Evolutionary conservation across 768 basidiomycete species (phyloP).

Genomic region (Termitomyces sp.): DNA sequence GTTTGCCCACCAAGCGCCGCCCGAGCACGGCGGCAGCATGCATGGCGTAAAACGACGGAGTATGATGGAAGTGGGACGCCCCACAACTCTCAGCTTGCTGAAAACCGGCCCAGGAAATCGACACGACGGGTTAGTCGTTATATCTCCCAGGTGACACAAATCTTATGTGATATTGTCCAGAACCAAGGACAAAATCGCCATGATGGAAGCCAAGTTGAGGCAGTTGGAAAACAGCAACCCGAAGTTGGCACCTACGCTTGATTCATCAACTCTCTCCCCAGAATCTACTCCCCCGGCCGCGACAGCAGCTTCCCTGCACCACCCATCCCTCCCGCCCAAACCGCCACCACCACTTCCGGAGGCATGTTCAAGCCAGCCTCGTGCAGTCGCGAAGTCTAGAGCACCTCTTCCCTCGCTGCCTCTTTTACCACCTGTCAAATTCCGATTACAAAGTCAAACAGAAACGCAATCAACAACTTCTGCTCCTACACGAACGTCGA

Average conservation of each 20-base stretch:
- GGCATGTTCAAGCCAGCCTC: slow-evolving; percentile 8
- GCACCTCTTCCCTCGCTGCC: slow-evolving; percentile 19
- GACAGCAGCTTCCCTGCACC: slow-evolving; percentile 13
- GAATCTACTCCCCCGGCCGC: slow-evolving; percentile 1
- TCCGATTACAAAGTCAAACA: slow-evolving; percentile 5
- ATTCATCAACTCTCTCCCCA: slow-evolving; percentile 2
- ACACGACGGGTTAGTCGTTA: slow-evolving; percentile 41
- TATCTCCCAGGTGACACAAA: background rate
- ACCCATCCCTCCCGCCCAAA: slow-evolving; percentile 39
- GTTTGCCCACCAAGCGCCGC: slow-evolving; percentile 79
- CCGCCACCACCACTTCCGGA: slow-evolving; percentile 27
- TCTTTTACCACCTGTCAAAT: slow-evolving; percentile 11
- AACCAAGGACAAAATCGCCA: slow-evolving; percentile 85
- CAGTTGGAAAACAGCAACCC: slow-evolving; percentile 54
- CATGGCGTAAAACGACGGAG: slow-evolving; percentile 28
- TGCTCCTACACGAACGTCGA: slow-evolving; percentile 6
- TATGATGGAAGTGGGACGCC: slow-evolving; percentile 54
- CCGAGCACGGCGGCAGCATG: slow-evolving; percentile 26
- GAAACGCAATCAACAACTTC: slow-evolving; percentile 3
- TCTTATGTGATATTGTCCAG: slow-evolving; percentile 30
- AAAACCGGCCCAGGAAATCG: slow-evolving; percentile 59
- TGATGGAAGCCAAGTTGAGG: slow-evolving; percentile 92
- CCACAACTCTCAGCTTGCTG: slow-evolving; percentile 83
- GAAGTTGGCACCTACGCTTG: slow-evolving; percentile 12
- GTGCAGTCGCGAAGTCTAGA: slow-evolving; percentile 12